Evolutionary conservation across 1,139 yeast genomes (phyloP), one percentile per base, ranked within the genome.

Genomic region (Suhomyces anneliseae): DNA sequence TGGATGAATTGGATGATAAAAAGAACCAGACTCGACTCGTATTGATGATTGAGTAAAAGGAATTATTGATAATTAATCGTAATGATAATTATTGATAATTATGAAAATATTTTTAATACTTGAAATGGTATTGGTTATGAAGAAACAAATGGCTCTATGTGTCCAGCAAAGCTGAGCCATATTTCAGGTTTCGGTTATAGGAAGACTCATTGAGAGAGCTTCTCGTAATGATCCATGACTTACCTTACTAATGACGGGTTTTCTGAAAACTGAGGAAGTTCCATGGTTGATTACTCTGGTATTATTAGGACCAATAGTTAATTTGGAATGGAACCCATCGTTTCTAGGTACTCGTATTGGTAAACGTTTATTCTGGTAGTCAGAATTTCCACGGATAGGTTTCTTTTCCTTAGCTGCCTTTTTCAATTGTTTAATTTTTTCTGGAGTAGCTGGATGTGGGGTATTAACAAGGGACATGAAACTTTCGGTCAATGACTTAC

Each of bases 301-400:
- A 15, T 77, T 74, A 50, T 78, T 75, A 4, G 77, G 76, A 1
- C 80, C 79, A n/a, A 81, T 69, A 2, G 70, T 70, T 44, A 81
- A 55, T 8, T 72, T 69, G 5, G 83, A 75, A 49, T 71, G 76
- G 5, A 74, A 60, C 0, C 79, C 78, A 48, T 64, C 59, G 19
- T 42, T 56, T 49, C 62, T 45, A 39, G 62, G 59, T 8, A 52
- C 54, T 19, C 60, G 43, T 10, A 54, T 53, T 0, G 74, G 74
- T 40, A 64, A 48, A 45, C 74, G 47, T 51, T 68, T 67, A 7
- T 54, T 40, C 36, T 62, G 70, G 5, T 40, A 45, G 14, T 54
- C 58, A 36, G 51, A 51, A 41, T 47, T 48, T 14, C 46, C 44
- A 10, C 49, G 42, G 8, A 56, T 57, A 2, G 59, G 59, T 36